A percentile compares a stretch with the other conserved stretches of the same genome.
phyloP scores from a whole-genome alignment of 495 filamentous ascomycete species.

The Podospora bellae-mahoneyi region DNA sequence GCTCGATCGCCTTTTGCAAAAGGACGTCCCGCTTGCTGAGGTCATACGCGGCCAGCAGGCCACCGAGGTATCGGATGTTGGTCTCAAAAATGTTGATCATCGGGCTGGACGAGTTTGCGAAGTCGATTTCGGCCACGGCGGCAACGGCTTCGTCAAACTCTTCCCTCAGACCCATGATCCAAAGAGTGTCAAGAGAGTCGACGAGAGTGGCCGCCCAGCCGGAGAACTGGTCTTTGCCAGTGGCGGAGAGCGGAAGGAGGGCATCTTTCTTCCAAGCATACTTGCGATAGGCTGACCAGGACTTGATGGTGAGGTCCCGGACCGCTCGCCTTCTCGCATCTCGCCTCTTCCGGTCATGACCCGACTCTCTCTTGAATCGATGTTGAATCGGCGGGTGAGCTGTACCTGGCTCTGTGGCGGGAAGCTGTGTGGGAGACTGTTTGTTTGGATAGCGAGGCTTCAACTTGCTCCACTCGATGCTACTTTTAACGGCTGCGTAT shows the following conservation, averaged over 20 bases:
- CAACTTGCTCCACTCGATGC: conserved; percentile 55
- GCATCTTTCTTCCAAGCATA: conserved; percentile 80
- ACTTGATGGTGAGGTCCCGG: conserved; percentile 61
- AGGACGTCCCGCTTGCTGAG: conserved; percentile 61
- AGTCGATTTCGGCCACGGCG: conserved; percentile 67
- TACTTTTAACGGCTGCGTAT: conserved; percentile 22
- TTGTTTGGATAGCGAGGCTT: conserved; percentile 57
- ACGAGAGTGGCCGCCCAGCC: conserved; percentile 86
- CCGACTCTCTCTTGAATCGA: conserved; percentile 54
- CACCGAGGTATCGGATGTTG: conserved; percentile 70
- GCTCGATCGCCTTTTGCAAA: conserved; percentile 69
- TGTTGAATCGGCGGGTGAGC: conserved; percentile 66
- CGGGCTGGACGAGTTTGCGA: conserved; percentile 48
- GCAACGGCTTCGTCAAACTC: conserved; percentile 76
- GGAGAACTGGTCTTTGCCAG: conserved; percentile 63
- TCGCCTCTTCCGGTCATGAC: conserved; percentile 49
- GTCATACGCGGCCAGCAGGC: conserved; percentile 72
- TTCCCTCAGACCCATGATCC: conserved; percentile 82
- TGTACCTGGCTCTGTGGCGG: conserved; percentile 39
- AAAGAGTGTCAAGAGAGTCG: conserved; percentile 80
- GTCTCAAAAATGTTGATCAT: conserved; percentile 70
- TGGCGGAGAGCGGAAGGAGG: conserved; percentile 51
- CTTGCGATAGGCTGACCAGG: conserved; percentile 70
- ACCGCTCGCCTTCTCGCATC: conserved; percentile 58
- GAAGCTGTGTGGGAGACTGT: conserved; percentile 56